Conservation (phyloP, 345 rosid genomes). For the Syzygium jambos region DNA sequence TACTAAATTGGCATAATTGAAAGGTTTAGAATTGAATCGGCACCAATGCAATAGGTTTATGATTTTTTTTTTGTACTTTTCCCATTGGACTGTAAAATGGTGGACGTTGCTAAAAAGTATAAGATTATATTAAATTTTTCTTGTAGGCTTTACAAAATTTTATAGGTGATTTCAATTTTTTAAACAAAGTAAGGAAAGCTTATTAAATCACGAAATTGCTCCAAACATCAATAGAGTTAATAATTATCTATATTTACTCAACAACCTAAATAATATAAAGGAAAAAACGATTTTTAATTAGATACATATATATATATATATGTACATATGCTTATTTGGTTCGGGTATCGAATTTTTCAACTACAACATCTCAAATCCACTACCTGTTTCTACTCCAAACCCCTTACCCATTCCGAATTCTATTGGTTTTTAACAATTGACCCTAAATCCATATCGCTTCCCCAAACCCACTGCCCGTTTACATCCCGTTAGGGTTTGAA, state of each 20-base stretch:
- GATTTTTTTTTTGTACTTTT: no score
- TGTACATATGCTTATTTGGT: not conserved
- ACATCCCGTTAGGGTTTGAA: not conserved
- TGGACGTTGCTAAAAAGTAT: not conserved
- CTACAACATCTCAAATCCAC: not conserved
- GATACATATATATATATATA: not conserved
- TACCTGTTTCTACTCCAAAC: not conserved
- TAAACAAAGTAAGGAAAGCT: not conserved
- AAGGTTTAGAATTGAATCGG: no score
- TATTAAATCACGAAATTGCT: not conserved
- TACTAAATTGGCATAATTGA: no score
- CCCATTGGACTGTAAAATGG: not conserved
- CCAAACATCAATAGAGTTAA: not conserved
- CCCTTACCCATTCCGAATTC: not conserved
- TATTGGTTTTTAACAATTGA: not conserved
- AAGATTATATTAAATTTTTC: not conserved
- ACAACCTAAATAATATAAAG: not conserved
- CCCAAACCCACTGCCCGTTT: not conserved
- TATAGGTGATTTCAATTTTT: not conserved
- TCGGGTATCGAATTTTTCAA: not conserved
- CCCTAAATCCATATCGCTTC: not conserved
- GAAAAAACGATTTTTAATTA: not conserved
- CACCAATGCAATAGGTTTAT: no score
- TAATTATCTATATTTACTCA: not conserved
- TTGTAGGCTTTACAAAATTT: not conserved